Evolutionary conservation across 2,329 filamentous ascomycete species (phyloP), one percentile per base, ranked within the genome.

Genomic region (Helicocarpus griseus): DNA sequence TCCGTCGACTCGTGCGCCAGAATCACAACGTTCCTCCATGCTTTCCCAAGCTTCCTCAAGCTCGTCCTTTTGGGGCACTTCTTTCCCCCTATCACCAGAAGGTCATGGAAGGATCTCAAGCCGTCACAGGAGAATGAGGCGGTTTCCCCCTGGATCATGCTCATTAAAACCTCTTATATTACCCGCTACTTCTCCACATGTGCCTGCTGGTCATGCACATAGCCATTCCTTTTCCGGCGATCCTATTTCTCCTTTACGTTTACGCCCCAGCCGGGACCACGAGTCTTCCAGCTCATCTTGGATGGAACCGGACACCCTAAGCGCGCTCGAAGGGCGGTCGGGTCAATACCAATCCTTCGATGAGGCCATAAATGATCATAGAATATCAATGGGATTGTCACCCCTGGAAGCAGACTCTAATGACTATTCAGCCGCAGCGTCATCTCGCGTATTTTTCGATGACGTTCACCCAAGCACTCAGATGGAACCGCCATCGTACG

Each of bases 81-180:
- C 62, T n/a, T 53, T 62, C 17, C 61, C 58, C 2, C 52, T 60
- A 36, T 57, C 59, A 26, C 58, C 59, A 5, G 59, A 62, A 19
- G 26, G 52, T 13, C 55, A 57, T 44, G 54, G 53, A 8, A 62
- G 55, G 51, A 53, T 51, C 22, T 57, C 54, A 33, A 56, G 49
- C 28, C 56, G 59, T 29, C 53, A 60, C 31, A 58, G 62, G 44
- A 63, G 61, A 48, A 63, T 65, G 59, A 60, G 66, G 36, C 62
- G 62, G 28, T 69, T 68, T 47, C 61, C 66, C 17, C 63, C 65
- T 9, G 65, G 66, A 2, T 66, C 64, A 5, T 64, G 60, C 31
- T 59, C 64, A 17, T 52, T 69, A 43, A 69, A 67, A 40, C 65
- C 66, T 21, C 55, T 69, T 4, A 59, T 69, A 26, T 56, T 69